phyloP scores from a whole-genome alignment of 345 rosid species.

The Aurinia saxatilis region DNA sequence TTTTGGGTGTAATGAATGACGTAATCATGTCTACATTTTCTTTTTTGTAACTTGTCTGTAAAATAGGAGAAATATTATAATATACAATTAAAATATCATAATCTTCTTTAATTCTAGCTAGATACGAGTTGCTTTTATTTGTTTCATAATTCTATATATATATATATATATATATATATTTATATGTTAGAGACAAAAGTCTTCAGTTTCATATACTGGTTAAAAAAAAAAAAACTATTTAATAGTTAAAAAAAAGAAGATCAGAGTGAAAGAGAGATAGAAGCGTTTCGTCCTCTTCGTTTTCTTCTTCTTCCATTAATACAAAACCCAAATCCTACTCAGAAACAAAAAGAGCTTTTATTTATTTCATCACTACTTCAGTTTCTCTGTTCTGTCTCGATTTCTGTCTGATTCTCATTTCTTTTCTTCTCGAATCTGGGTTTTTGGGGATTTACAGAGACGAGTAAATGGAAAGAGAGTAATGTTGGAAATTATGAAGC shows the following conservation, averaged over 20 bases:
- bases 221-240: not conserved
- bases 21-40: not conserved
- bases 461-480: slow-evolving; percentile 9
- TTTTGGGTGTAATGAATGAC: no score
- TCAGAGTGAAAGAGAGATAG: slow-evolving; percentile 14
- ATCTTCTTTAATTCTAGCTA: slow-evolving; percentile 1
- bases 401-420: not conserved
- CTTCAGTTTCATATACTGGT: slow-evolving; percentile 28
- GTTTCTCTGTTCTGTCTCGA: slow-evolving; percentile 9
- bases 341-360: not conserved
- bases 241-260: slow-evolving; percentile 7
- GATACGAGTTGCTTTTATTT: slow-evolving; percentile 1
- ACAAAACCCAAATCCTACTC: slow-evolving; percentile 22
- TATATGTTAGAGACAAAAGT: slow-evolving; percentile 9
- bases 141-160: no score
- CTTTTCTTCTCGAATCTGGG: slow-evolving; percentile 4
- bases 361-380: slow-evolving; percentile 22
- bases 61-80: not conserved
- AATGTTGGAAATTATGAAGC: slow-evolving; percentile 14
- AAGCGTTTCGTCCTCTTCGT: slow-evolving; percentile 30
- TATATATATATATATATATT: not conserved
- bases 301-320: slow-evolving; percentile 27
- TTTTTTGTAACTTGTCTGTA: not conserved
- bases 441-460: slow-evolving; percentile 7
- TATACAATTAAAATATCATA: not conserved